phyloP scores from a whole-genome alignment of 176 grass and related monocot species.

The Poa pratensis region DNA sequence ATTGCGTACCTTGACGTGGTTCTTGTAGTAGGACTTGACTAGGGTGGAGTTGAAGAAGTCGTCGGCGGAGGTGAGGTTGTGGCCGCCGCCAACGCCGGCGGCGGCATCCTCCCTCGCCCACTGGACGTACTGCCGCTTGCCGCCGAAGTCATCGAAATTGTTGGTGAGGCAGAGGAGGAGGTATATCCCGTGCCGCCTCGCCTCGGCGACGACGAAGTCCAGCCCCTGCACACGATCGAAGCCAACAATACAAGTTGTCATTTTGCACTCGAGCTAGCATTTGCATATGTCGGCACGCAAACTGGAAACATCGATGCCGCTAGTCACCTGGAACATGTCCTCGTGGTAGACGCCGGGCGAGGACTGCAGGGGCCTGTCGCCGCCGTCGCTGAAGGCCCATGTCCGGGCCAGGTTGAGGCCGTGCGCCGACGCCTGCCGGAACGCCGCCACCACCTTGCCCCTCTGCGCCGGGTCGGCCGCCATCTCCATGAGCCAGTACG shows the following conservation, averaged over 20 bases:
- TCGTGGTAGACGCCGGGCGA: constrained; percentile 78
- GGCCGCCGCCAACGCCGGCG: constrained; percentile 30
- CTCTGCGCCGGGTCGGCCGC: constrained; percentile 46
- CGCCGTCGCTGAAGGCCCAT: constrained; percentile 84
- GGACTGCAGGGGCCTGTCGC: constrained; percentile 53
- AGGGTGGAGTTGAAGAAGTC: constrained; percentile 70
- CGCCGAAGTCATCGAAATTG: constrained; percentile 79
- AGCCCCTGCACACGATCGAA: constrained; percentile 49
- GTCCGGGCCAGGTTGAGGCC: constrained; percentile 73
- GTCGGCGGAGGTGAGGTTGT: constrained; percentile 45
- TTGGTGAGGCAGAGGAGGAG: constrained; percentile 81
- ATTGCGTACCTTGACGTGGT: constrained; percentile 63
- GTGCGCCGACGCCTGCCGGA: constrained; percentile 52
- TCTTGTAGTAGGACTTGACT: constrained; percentile 76
- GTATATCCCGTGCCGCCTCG: constrained; percentile 54
- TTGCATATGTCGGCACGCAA: background rate
- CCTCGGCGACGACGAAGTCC: constrained; percentile 81
- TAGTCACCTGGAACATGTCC: constrained; percentile 63
- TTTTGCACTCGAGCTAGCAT: background rate
- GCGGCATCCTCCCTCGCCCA: constrained; percentile 55
- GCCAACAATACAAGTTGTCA: background rate
- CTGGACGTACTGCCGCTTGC: constrained; percentile 68
- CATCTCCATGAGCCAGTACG: constrained; percentile 83
- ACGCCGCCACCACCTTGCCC: constrained; percentile 48
- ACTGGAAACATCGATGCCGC: background rate